phyloP scores from a whole-genome alignment of 352 stramenopile genomes.

The Phytophthora sp. region DNA sequence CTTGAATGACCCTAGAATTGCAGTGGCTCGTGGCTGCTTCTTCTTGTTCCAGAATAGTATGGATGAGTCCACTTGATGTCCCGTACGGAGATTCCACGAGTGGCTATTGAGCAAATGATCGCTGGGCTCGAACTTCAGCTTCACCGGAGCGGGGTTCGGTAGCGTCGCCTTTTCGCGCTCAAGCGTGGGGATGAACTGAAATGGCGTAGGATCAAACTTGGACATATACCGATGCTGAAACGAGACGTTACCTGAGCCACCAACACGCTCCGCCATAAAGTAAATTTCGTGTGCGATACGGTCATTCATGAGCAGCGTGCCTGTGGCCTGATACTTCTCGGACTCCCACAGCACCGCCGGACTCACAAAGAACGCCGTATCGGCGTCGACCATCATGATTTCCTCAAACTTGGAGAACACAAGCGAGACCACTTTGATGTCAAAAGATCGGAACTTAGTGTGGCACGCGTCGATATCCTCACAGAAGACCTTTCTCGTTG shows the following conservation, averaged over 20 bases:
- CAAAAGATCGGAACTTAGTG: conserved; percentile 37
- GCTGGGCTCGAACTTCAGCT: conserved; percentile 40
- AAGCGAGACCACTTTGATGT: conserved; percentile 42
- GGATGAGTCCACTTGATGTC: conserved; percentile 61
- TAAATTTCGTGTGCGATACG: conserved; percentile 41
- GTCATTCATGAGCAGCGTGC: conserved; percentile 60
- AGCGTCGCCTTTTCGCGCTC: conserved; percentile 29
- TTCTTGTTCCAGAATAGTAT: conserved; percentile 63
- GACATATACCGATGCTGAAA: conserved; percentile 43
- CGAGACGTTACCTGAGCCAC: conserved; percentile 19
- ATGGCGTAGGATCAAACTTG: conserved; percentile 45
- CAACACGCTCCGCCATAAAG: conserved; percentile 35
- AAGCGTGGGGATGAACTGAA: conserved; percentile 31
- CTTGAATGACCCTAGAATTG: conserved; percentile 52
- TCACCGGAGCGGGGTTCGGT: conserved; percentile 19
- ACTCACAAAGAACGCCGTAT: conserved; percentile 49
- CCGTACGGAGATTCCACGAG: conserved; percentile 53
- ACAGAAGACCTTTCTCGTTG: conserved; percentile 40
- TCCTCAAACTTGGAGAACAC: conserved; percentile 52
- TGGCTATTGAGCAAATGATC: conserved; percentile 45
- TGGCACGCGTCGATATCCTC: conserved; percentile 32
- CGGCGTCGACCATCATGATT: conserved; percentile 58
- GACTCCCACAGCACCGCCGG: conserved; percentile 42
- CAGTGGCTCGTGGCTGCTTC: conserved; percentile 49
- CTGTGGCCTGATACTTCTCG: conserved; percentile 33